Conservation (phyloP, 2,329 filamentous ascomycete genomes). For the Diaporthe velutina region DNA sequence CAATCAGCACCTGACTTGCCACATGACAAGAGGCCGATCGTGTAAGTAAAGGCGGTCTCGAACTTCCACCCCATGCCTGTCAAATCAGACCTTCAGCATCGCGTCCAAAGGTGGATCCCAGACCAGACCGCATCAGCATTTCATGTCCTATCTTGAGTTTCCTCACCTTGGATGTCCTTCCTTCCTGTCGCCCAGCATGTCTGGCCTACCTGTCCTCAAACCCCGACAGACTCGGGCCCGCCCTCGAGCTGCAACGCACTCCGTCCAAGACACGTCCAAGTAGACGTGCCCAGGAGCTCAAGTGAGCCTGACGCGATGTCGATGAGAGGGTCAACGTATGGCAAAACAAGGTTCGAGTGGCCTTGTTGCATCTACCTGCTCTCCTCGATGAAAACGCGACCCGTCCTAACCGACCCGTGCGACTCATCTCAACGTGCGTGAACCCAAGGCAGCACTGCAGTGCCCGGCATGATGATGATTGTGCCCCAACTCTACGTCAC, state of each 20-base stretch:
- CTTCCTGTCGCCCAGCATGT: neutral
- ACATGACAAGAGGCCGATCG: conserved; percentile 35
- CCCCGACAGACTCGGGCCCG: neutral
- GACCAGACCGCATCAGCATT: conserved; percentile 16
- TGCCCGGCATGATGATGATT: neutral
- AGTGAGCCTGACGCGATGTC: conserved; percentile 2
- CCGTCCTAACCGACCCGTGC: too few species aligned
- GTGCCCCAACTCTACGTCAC: neutral
- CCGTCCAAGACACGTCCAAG: conserved; percentile 1
- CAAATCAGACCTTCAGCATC: conserved; percentile 25
- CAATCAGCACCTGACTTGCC: conserved; percentile 39
- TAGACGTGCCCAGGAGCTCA: conserved; percentile 5
- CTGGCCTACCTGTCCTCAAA: conserved; percentile 3
- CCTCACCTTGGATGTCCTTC: neutral
- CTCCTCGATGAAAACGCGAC: neutral
- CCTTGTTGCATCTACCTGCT: conserved; percentile 10
- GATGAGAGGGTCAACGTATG: neutral
- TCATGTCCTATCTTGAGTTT: conserved; percentile 2
- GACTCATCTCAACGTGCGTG: neutral
- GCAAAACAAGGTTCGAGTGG: conserved; percentile 15
- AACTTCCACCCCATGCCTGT: conserved; percentile 15
- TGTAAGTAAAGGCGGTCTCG: conserved; percentile 36
- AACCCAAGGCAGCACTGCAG: neutral
- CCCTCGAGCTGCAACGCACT: neutral
- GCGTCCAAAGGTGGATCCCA: conserved; percentile 19